Base-by-base conservation (phyloP, 169 alveolate species). In the Babesia ovata region DNA sequence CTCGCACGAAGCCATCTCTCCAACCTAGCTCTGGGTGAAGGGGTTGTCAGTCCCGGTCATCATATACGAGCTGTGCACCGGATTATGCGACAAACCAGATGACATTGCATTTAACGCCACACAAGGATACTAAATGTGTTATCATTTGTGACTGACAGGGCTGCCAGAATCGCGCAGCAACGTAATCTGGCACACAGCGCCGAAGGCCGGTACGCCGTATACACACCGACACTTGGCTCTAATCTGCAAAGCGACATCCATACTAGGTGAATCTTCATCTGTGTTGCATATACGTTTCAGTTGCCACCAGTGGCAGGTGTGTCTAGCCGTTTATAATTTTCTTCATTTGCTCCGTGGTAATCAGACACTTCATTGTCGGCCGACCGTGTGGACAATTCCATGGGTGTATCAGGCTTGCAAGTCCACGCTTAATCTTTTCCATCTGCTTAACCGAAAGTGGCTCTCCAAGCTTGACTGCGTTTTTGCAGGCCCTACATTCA, bases 321-420 rank as follows among this genome's bases (percentile, higher is more conserved):
- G n/a, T 28, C 66, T 36, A 33, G 12, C 60, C 39, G 39, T 29
- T 50, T 29, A 81, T 16, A 2, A 81, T 61, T 9, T 58, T n/a
- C 26, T 65, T 46, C 21, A 81, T 22, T 33, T 81, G 88, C 26
- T 71, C 67, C 26, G 72, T 66, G 44, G 88, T 69, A 13, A 81
- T 74, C 46, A 90, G 77, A 57, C 90, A 86, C 54, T 90, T 90
- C 63, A 98, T 93, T n/a, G 99, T 96, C 9, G 99, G 99, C 54
- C 99, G 86, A 9, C 99, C 99, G 86, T 98, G 99, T 36, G 99
- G 99, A 78, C 99, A 98, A 86, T 97, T 97, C 99, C 99, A 98
- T 12, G 99, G 99, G 57, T 97, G 95, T 49, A 95, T 87, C 36
- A 98, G 87, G 39, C 86, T 86, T 9, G 96, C 74, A 83, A 98